Base-by-base conservation (phyloP, 495 filamentous ascomycete species). In the Neurospora discreta region DNA sequence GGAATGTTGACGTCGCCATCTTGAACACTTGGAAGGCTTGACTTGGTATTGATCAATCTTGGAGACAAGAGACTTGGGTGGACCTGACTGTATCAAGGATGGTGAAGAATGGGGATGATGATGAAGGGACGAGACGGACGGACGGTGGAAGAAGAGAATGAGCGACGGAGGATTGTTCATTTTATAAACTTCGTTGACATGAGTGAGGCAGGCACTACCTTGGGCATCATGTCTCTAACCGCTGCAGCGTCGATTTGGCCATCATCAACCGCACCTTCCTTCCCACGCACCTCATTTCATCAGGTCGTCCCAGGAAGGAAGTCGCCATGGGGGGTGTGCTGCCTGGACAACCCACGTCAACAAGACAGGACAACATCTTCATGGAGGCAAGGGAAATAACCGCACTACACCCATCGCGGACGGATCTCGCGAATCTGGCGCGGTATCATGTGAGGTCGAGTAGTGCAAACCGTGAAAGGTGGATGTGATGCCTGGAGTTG, bases 1-100 rank as follows among this genome's bases (percentile, higher is more conserved):
- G 86, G 39, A 84, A 78, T 10, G 77, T 69, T n/a, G 71, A 67
- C 36, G 76, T 69, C 23, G 75, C 73, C 83, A 85, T 85, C 38
- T 42, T 44, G 36, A 41, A 46, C n/a, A 38, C 8, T 11, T 52
- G 10, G 20, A 11, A 52, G 9, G 20, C n/a, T 11, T 60, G 52
- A 33, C 52, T 52, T 26, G 52, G 23, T 18, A 15, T 65, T 65
- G 52, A 65, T 36, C n/a, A n/a, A n/a, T 1, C 33, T 9, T 26
- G 33, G 33, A 36, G 13, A 33, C 26, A 65, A 65, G 7, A 65
- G 15, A 9, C 33, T 36, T 5, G 6, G 33, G 33, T 6, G 33
- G 23, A 30, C 52, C 18, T 65, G 26, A 36, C 26, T 33, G 30
- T 33, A 9, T 65, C 52, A 30, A 65, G 33, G 52, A 60, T 7